phyloP scores from a whole-genome alignment of 2,329 filamentous ascomycete genomes.

The Plenodomus biglobosus region DNA sequence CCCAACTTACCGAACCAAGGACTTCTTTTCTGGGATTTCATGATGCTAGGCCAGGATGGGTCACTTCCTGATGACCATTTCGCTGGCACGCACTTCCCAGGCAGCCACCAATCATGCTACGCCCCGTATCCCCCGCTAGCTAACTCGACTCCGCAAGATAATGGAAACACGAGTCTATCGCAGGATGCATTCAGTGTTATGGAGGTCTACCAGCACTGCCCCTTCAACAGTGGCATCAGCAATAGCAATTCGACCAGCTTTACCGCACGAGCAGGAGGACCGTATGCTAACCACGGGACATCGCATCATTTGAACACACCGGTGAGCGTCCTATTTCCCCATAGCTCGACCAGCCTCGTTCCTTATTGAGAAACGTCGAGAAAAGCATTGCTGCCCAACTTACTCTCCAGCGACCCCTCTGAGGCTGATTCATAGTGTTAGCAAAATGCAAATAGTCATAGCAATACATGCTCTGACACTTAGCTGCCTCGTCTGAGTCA shows the following conservation, averaged over 20 bases:
- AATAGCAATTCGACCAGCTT: no score
- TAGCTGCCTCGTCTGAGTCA: no score
- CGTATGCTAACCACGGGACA: neutral
- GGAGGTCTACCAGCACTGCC: no score
- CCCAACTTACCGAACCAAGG: no score
- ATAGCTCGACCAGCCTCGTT: conserved; percentile 6
- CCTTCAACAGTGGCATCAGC: no score
- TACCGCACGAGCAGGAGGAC: no score
- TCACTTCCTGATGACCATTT: neutral
- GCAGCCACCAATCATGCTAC: conserved; percentile 7
- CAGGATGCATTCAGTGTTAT: no score
- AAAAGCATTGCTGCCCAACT: neutral
- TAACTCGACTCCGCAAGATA: no score
- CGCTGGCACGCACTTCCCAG: neutral
- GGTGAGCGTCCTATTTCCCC: conserved; percentile 13
- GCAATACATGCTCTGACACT: no score
- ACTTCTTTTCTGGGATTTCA: neutral
- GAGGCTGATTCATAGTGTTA: neutral
- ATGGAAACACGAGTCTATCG: neutral
- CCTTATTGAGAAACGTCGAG: neutral
- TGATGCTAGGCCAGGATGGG: conserved; percentile 3
- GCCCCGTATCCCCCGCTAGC: neutral
- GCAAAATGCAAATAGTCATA: no score
- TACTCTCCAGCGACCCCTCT: neutral
- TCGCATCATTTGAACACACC: conserved; percentile 9